Evolutionary conservation across 2,329 filamentous ascomycete genomes (phyloP).

Genomic region (Exophiala alcalophila): DNA sequence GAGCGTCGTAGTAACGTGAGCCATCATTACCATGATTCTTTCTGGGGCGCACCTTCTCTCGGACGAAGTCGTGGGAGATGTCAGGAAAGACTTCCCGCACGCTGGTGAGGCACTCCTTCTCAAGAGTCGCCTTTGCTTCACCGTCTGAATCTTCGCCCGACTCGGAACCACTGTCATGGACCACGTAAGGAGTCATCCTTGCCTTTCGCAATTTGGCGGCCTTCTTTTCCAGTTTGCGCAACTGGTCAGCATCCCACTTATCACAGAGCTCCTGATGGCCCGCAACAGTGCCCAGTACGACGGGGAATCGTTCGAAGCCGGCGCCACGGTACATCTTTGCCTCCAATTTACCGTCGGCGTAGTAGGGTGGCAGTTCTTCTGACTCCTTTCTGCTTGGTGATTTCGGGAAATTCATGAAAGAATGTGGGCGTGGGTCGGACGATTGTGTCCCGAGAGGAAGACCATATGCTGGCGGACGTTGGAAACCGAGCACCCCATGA

Average conservation of each 20-base stretch:
- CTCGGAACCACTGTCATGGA: conserved; percentile 11
- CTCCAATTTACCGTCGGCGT: conserved; percentile 23
- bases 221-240: conserved; percentile 6
- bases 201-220: conserved; percentile 9
- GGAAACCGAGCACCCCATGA: too few relatives aligned
- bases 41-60: conserved; percentile 20
- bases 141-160: conserved; percentile 9
- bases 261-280: conserved; percentile 27
- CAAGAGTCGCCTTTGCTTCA: conserved; percentile 1
- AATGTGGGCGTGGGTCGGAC: neutral
- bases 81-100: conserved; percentile 48
- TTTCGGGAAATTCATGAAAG: neutral
- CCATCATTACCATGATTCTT: too few relatives aligned
- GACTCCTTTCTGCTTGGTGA: conserved; percentile 6
- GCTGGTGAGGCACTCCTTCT: conserved; percentile 33
- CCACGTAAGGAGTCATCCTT: conserved; percentile 1
- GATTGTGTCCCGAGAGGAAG: neutral
- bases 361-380: conserved; percentile 24
- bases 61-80: conserved; percentile 44
- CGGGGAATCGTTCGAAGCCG: conserved; percentile 29
- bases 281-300: conserved; percentile 24
- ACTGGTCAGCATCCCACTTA: conserved; percentile 23
- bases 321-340: conserved; percentile 29
- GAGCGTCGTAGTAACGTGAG: too few relatives aligned
- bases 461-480: too few relatives aligned